phyloP scores from a whole-genome alignment of 352 stramenopile genomes.

The Thalassiosira ordinaria region DNA sequence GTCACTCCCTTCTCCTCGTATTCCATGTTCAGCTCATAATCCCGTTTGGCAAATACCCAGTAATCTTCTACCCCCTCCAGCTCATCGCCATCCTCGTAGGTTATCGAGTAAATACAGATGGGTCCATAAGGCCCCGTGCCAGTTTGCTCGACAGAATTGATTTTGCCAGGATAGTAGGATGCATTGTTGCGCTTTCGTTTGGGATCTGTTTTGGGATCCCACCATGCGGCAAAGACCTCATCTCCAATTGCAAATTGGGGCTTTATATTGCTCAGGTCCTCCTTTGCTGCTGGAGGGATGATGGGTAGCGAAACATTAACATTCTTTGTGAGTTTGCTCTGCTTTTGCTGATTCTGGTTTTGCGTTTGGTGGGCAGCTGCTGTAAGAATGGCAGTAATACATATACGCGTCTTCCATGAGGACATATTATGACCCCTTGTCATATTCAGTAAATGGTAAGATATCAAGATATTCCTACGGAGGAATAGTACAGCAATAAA shows the following conservation, averaged over 20 bases:
- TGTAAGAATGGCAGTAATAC: no score
- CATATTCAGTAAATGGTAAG: no score
- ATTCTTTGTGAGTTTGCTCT: no score
- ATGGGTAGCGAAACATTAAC: no score
- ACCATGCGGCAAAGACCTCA: slow-evolving; percentile 20
- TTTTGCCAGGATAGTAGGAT: slow-evolving; percentile 34
- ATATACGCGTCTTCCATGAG: no score
- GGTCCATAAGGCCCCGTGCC: slow-evolving; percentile 5
- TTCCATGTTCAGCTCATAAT: slow-evolving; percentile 26
- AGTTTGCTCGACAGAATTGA: slow-evolving; percentile 6
- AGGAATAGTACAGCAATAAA: no score
- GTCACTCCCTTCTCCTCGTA: background rate
- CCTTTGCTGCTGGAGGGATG: background rate
- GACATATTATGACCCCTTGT: no score
- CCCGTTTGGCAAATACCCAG: slow-evolving; percentile 14
- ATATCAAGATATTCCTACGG: no score
- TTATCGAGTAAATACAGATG: slow-evolving; percentile 3
- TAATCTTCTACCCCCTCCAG: slow-evolving; percentile 18
- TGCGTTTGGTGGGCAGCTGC: no score
- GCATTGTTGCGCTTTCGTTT: background rate
- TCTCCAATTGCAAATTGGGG: slow-evolving; percentile 1
- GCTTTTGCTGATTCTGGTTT: no score
- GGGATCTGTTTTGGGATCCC: background rate
- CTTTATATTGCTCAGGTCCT: slow-evolving; percentile 1
- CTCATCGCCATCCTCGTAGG: slow-evolving; percentile 42